Percentiles rank a stretch among this genome's conserved stretches.
phyloP scores from a whole-genome alignment of 176 grass and related monocot species.

The Oryza officinalis region DNA sequence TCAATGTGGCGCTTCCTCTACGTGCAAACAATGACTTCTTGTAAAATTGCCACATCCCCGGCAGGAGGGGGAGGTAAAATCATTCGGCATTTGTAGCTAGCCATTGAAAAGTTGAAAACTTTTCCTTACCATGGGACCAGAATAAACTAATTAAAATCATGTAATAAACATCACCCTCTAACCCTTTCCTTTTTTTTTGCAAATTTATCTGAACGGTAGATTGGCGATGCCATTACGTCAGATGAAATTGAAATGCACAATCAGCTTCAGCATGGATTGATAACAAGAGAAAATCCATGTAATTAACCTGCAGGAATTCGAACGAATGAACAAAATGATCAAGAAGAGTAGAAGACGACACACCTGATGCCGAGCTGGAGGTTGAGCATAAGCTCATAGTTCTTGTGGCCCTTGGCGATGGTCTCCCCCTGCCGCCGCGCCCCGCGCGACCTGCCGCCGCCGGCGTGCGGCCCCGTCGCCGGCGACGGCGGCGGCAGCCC shows the following conservation, averaged over 20 bases:
- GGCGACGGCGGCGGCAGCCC: conserved; percentile 50
- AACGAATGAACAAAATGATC: not conserved
- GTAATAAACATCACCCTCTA: not conserved
- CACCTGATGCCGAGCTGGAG: conserved; percentile 98
- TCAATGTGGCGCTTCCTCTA: not conserved
- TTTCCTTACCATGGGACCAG: not conserved
- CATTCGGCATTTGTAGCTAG: not conserved
- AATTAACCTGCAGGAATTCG: no score
- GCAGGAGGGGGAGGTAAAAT: not conserved
- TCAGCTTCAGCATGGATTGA: not conserved
- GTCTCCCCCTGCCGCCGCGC: conserved; percentile 77
- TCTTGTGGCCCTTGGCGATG: conserved; percentile 96
- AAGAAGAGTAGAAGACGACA: no score
- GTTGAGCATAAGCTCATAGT: conserved; percentile 99
- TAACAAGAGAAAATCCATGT: not conserved
- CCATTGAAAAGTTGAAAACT: not conserved
- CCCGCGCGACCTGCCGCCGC: conserved; percentile 41
- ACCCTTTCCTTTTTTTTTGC: not conserved
- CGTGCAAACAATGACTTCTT: conserved; percentile 7
- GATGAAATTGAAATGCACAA: conserved; percentile 11
- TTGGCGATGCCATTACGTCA: not conserved
- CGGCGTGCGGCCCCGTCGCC: conserved; percentile 46
- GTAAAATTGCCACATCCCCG: not conserved
- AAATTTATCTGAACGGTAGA: not conserved
- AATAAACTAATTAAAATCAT: conserved; percentile 6